Conservation (phyloP, 306 rosid species). For the Oxytropis ochrocephala region DNA sequence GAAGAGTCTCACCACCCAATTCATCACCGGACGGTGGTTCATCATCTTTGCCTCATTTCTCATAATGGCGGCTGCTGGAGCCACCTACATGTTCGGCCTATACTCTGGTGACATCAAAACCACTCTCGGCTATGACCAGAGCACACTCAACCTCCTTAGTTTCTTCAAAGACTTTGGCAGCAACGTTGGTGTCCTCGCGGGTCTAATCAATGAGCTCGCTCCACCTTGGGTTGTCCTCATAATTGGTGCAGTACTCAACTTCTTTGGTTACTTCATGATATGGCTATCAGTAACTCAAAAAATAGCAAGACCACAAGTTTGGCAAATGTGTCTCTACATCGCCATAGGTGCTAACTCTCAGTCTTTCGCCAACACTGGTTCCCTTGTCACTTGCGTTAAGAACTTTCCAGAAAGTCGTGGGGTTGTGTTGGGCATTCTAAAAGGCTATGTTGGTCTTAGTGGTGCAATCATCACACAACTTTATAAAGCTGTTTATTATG, state of each 20-base stretch:
- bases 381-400: constrained; percentile 64
- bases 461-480: constrained; percentile 69
- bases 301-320: constrained; percentile 39
- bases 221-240: constrained; percentile 60
- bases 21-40: constrained; percentile 70
- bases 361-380: constrained; percentile 64
- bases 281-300: constrained; percentile 50
- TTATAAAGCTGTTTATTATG: constrained; percentile 53
- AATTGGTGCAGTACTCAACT: constrained; percentile 51
- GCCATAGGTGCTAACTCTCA: constrained; percentile 66
- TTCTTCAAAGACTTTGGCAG: constrained; percentile 84
- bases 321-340: constrained; percentile 74
- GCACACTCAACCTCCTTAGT: constrained; percentile 64
- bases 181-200: constrained; percentile 64
- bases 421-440: constrained; percentile 51
- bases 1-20: constrained; percentile 34
- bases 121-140: constrained; percentile 67
- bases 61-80: constrained; percentile 76
- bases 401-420: constrained; percentile 67
- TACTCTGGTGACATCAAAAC: constrained; percentile 58
- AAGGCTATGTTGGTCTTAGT: constrained; percentile 63
- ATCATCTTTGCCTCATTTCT: constrained; percentile 59
- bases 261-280: constrained; percentile 75
- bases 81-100: constrained; percentile 74
- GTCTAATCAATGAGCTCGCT: constrained; percentile 65